phyloP scores from a whole-genome alignment of 148 eudicot species.

The Fagopyrum tataricum region DNA sequence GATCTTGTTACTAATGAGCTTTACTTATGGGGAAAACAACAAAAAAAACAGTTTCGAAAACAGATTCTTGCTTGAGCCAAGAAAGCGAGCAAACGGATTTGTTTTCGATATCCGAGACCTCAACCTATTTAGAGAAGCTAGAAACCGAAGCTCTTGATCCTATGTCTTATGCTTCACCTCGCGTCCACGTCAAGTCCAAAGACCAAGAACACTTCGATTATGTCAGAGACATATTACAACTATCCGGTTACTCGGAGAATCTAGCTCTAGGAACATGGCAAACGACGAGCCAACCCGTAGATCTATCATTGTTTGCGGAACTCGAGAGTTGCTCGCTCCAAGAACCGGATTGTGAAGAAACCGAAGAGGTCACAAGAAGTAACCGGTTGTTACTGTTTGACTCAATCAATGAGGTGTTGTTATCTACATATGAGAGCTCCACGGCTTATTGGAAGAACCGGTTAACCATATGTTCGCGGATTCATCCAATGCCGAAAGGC shows the following conservation, averaged over 20 bases:
- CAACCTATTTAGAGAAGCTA: neutral
- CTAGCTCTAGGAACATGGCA: conserved; percentile 57
- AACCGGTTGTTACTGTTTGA: conserved; percentile 57
- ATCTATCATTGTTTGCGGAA: conserved; percentile 50
- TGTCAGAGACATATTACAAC: conserved; percentile 50
- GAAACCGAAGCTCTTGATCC: neutral
- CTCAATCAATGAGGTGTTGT: conserved; percentile 54
- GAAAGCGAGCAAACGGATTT: neutral
- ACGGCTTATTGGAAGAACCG: conserved; percentile 44
- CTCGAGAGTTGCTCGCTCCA: conserved; percentile 31
- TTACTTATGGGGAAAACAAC: too few relatives aligned
- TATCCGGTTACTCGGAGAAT: conserved; percentile 49
- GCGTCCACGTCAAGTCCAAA: conserved; percentile 14
- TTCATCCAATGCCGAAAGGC: conserved; percentile 62
- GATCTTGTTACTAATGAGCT: neutral
- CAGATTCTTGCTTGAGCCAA: neutral
- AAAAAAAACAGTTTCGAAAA: neutral
- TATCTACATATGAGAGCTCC: conserved; percentile 52
- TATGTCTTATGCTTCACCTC: neutral
- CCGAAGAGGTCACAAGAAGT: conserved; percentile 19
- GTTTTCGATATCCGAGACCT: neutral
- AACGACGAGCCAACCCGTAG: conserved; percentile 44
- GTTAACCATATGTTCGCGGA: conserved; percentile 33
- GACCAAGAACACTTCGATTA: conserved; percentile 42
- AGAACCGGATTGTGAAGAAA: conserved; percentile 14